A percentile compares a stretch with the other conserved stretches of the same genome.
phyloP scores from a whole-genome alignment of 2,329 filamentous ascomycete genomes.

The Penicillium hordei region DNA sequence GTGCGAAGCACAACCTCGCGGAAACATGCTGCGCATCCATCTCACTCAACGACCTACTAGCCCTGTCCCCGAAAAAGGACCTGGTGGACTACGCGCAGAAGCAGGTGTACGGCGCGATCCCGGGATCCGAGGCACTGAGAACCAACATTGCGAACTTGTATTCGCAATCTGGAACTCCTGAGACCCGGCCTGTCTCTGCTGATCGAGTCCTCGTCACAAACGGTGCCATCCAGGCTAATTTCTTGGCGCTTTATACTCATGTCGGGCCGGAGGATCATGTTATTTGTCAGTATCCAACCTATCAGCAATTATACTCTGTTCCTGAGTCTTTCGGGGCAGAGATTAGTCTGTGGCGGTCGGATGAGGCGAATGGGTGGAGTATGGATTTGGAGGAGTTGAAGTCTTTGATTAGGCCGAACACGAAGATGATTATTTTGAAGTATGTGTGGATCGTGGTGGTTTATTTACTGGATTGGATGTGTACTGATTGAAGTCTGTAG shows the following conservation, averaged over 20 bases:
- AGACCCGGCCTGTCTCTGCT: slow-evolving; percentile 39
- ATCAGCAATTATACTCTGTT: slow-evolving; percentile 78
- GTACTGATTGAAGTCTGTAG: slow-evolving; percentile 10
- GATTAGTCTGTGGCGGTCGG: slow-evolving; percentile 73
- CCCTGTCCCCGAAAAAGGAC: slow-evolving; percentile 48
- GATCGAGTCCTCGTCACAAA: slow-evolving; percentile 73
- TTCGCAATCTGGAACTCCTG: slow-evolving; percentile 44
- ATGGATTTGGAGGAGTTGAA: slow-evolving; percentile 68
- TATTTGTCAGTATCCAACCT: slow-evolving; percentile 82
- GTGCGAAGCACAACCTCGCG: slow-evolving; percentile 66
- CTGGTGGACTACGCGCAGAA: slow-evolving; percentile 27
- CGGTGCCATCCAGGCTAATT: slow-evolving; percentile 83
- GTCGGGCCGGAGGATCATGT: slow-evolving; percentile 76
- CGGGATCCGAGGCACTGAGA: slow-evolving; percentile 27
- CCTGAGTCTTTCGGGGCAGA: slow-evolving; percentile 73
- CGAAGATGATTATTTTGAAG: slow-evolving; percentile 63
- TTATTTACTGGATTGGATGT: neutral
- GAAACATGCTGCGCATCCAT: slow-evolving; percentile 77
- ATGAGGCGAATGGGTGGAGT: slow-evolving; percentile 62
- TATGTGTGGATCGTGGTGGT: slow-evolving; percentile 13
- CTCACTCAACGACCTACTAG: slow-evolving; percentile 66
- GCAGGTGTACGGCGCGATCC: slow-evolving; percentile 30
- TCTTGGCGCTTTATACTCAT: slow-evolving; percentile 72
- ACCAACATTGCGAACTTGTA: slow-evolving; percentile 34
- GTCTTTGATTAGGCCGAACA: slow-evolving; percentile 53